Evolutionary conservation across 192 early-diverging fungal species (phyloP), one percentile per base, ranked within the genome.

Genomic region (Cladochytrium replicatum): DNA sequence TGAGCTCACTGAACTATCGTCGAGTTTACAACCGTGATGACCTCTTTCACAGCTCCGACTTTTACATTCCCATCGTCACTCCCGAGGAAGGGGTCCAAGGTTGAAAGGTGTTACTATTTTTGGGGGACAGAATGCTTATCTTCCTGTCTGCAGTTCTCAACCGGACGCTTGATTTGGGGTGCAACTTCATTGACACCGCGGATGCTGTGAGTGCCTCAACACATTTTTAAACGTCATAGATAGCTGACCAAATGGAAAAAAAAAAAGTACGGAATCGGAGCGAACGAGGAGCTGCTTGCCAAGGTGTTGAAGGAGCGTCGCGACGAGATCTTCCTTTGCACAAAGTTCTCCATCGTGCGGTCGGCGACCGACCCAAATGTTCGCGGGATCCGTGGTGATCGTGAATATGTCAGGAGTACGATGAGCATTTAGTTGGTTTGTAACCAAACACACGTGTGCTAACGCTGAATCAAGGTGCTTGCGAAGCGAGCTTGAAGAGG

Each of bases 161-260:
- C 47, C 61, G 61, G 19, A 61, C 79, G 2, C 67, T 70, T 48
- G 71, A 76, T 27, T 48, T 74, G 24, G 78, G 78, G 22, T 72
- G 67, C 49, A 68, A 54, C 1, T 63, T 70, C 53, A 74, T 72
- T 75, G 79, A 85, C 52, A 78, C 75, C 0, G 57, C 72, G 25
- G 70, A 84, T n/a, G n/a, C n/a, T n/a, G n/a, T n/a, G n/a, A n/a
- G n/a, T n/a, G n/a, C n/a, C n/a, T n/a, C n/a, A n/a, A n/a, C n/a
- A n/a, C n/a, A n/a, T n/a, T n/a, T n/a, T n/a, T n/a, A n/a, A n/a
- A n/a, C n/a, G n/a, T n/a, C n/a, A n/a, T n/a, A n/a, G n/a, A n/a
- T n/a, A n/a, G n/a, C n/a, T n/a, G n/a, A n/a, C n/a, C n/a, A n/a
- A n/a, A n/a, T n/a, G n/a, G n/a, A n/a, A n/a, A n/a, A n/a, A n/a